Evolutionary conservation across 2,329 filamentous ascomycete genomes (phyloP), one percentile per base, ranked within the genome.

Genomic region (Volutella citrinella): DNA sequence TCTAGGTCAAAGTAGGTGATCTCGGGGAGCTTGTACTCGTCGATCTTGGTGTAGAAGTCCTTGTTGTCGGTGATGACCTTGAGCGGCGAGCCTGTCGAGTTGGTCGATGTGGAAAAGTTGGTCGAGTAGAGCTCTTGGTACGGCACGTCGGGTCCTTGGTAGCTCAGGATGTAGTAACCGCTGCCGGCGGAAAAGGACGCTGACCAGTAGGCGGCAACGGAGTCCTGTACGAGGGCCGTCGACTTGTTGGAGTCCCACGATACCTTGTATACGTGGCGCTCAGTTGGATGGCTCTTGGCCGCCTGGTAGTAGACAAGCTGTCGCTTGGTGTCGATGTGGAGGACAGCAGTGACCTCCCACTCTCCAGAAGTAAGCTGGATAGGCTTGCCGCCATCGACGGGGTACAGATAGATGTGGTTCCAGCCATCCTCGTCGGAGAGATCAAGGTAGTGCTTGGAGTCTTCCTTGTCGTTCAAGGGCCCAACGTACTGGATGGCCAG

Each of bases 381-480:
- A 3, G 72, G 63, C 24, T 72, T 59, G 15, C 74, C 73, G 2
- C 75, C 75, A 11, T 70, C 59, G 13, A 82, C 68, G 0, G 79
- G 70, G 51, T 78, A 77, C 1, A 85, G 63, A 51, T 84, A 85
- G 27, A 85, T 61, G 49, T 86, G 82, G 72, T 83, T 72, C 76
- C 80, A 86, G 13, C 80, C 81, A 6, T 73, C 75, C 42, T 76
- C 70, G 35, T 86, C 82, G 0, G 79, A 84, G 4, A 83, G 55
- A 46, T 86, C 82, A 11, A 85, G 62, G 50, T 84, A 86, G 56
- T 80, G 82, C 2, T 57, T 52, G 4, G 57, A 51, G 23, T 60
- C 60, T 14, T 45, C 42, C 0, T 56, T 55, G 14, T 52, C 49
- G 19, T 66, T 57, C 26, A 75, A 42, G 4, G 63, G 38, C 0